Conservation (phyloP, 2,329 filamentous ascomycete species). For the Tetracladium maxilliforme region DNA sequence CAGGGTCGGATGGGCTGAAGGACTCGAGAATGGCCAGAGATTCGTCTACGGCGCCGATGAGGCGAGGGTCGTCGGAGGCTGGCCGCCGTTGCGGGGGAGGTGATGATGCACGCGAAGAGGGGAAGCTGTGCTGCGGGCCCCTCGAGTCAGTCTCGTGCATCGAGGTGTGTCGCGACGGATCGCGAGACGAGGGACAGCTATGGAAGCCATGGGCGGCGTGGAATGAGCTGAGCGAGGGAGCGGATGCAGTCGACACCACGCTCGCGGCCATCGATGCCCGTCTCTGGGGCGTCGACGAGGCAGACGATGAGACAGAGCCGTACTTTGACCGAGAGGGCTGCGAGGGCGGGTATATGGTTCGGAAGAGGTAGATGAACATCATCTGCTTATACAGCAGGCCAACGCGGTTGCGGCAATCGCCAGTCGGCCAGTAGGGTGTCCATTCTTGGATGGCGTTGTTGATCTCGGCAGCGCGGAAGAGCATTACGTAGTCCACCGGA, state of each 20-base stretch:
- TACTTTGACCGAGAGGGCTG: neutral
- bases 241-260: slow-evolving; percentile 8
- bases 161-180: slow-evolving; percentile 5
- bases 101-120: slow-evolving; percentile 23
- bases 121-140: slow-evolving; percentile 8
- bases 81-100: slow-evolving; percentile 29
- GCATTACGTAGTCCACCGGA: slow-evolving; percentile 55
- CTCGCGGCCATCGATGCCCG: slow-evolving; percentile 4
- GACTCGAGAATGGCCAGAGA: slow-evolving; percentile 37
- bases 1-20: slow-evolving; percentile 40
- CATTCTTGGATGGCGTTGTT: slow-evolving; percentile 61
- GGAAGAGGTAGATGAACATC: slow-evolving; percentile 49
- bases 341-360: slow-evolving; percentile 42
- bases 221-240: slow-evolving; percentile 9
- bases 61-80: slow-evolving; percentile 34
- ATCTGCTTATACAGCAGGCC: slow-evolving; percentile 48
- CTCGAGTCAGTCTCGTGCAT: slow-evolving; percentile 14
- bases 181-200: too few relatives aligned
- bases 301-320: slow-evolving; percentile 4
- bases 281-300: slow-evolving; percentile 6
- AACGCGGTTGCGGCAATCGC: slow-evolving; percentile 40
- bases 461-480: slow-evolving; percentile 62
- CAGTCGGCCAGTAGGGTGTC: slow-evolving; percentile 46
- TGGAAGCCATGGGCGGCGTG: slow-evolving; percentile 6
- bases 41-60: slow-evolving; percentile 39